phyloP scores from a whole-genome alignment of 164 flowering plant species.

The Amborella trichopoda region DNA sequence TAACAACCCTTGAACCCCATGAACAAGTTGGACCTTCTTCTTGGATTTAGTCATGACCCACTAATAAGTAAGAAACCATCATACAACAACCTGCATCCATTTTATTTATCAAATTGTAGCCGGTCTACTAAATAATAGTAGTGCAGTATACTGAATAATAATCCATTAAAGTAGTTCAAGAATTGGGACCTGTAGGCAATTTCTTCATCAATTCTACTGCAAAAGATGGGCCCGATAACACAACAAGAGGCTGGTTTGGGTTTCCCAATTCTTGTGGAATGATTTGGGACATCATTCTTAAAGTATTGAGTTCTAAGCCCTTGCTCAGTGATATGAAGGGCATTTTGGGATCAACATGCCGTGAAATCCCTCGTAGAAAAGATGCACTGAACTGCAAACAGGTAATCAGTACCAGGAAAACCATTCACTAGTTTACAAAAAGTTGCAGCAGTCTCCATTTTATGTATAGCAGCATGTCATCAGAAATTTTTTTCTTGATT shows the following conservation, averaged over 20 bases:
- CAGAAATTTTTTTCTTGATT: too few relatives aligned
- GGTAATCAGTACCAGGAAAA: too few relatives aligned
- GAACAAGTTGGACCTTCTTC: slow-evolving; percentile 1
- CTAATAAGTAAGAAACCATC: not conserved
- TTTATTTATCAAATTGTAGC: slow-evolving; percentile 1
- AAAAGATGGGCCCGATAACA: slow-evolving; percentile 95
- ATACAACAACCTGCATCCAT: slow-evolving; percentile 3
- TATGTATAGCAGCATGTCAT: too few relatives aligned
- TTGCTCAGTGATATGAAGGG: slow-evolving; percentile 96
- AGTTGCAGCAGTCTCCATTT: too few relatives aligned
- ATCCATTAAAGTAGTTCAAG: not conserved
- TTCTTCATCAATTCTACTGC: slow-evolving; percentile 79
- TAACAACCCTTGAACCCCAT: slow-evolving; percentile 2
- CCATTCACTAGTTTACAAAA: too few relatives aligned
- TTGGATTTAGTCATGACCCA: not conserved
- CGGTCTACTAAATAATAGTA: not conserved
- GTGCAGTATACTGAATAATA: not conserved
- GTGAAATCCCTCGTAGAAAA: slow-evolving; percentile 70
- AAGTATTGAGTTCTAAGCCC: slow-evolving; percentile 85
- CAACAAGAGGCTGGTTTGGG: slow-evolving; percentile 84
- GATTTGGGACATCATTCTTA: slow-evolving; percentile 95
- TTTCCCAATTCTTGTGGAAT: slow-evolving; percentile 67
- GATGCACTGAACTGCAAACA: slow-evolving; percentile 93
- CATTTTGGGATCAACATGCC: slow-evolving; percentile 66
- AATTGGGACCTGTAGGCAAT: slow-evolving; percentile 69